phyloP scores from a whole-genome alignment of 202 grass and related monocot genomes.

The Panicum hallii region DNA sequence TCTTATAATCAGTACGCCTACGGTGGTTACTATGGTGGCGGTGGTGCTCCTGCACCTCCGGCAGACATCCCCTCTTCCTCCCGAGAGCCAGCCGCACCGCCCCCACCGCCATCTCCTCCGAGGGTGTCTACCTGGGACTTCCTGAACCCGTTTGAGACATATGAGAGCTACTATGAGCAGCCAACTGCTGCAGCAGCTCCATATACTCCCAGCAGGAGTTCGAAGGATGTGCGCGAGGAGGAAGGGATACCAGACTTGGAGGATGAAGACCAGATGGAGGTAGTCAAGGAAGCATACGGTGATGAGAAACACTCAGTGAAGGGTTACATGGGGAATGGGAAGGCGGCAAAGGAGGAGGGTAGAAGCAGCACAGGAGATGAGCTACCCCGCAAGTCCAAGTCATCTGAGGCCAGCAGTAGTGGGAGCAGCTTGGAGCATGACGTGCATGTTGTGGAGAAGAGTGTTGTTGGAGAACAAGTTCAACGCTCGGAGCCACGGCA shows the following conservation, averaged over 20 bases:
- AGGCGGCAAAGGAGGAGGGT: slow-evolving; percentile 49
- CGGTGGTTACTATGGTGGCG: slow-evolving; percentile 59
- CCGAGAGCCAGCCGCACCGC: slow-evolving; percentile 38
- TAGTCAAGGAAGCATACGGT: slow-evolving; percentile 85
- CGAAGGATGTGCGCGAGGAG: slow-evolving; percentile 82
- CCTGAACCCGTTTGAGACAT: slow-evolving; percentile 84
- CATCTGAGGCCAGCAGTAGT: slow-evolving; percentile 59
- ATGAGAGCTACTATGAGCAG: slow-evolving; percentile 70
- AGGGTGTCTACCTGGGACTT: slow-evolving; percentile 97
- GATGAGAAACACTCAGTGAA: slow-evolving; percentile 59
- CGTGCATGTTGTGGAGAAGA: slow-evolving; percentile 88
- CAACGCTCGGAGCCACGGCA: slow-evolving; percentile 52
- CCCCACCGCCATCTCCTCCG: slow-evolving; percentile 81
- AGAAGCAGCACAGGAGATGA: slow-evolving; percentile 51
- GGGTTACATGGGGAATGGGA: slow-evolving; percentile 60
- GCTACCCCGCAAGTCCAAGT: slow-evolving; percentile 58
- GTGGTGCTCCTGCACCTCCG: slow-evolving; percentile 46
- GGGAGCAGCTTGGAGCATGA: slow-evolving; percentile 68
- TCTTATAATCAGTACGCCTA: slow-evolving; percentile 64
- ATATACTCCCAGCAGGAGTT: slow-evolving; percentile 78
- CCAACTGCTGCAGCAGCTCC: slow-evolving; percentile 39
- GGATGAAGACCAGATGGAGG: slow-evolving; percentile 66
- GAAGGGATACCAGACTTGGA: slow-evolving; percentile 97
- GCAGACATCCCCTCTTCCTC: slow-evolving; percentile 51
- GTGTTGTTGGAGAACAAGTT: slow-evolving; percentile 64